Percentiles rank a stretch among this genome's conserved stretches.
Evolutionary conservation across 257 asterid genomes (phyloP).

Genomic region (Capsicum pubescens): DNA sequence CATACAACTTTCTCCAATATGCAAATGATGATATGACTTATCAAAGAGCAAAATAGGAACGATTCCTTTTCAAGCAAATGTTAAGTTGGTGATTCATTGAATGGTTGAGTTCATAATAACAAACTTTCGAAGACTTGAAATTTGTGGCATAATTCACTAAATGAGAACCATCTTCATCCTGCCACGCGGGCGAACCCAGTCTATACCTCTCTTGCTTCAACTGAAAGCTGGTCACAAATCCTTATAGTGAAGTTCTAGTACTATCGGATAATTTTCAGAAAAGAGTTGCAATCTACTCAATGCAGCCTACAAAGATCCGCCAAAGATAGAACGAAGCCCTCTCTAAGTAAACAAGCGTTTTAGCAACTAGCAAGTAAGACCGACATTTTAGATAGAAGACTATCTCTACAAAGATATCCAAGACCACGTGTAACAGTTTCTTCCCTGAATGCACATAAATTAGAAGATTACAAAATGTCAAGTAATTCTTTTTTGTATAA

Average conservation of each 20-base stretch:
- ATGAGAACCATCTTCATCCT: background rate
- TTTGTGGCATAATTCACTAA: background rate
- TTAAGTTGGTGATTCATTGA: background rate
- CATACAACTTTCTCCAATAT: background rate
- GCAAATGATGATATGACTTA: background rate
- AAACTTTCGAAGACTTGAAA: background rate
- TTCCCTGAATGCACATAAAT: background rate
- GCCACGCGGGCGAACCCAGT: background rate
- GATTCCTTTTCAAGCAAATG: background rate
- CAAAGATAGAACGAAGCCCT: background rate
- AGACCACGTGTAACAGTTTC: background rate
- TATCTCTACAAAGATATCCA: background rate
- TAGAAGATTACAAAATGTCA: slow-evolving; percentile 9
- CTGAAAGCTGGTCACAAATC: background rate
- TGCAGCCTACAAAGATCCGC: background rate
- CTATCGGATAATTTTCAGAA: background rate
- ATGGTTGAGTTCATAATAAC: slow-evolving; percentile 18
- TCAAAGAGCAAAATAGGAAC: background rate
- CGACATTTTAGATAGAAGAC: background rate
- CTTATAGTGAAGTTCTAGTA: background rate
- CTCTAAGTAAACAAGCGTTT: background rate
- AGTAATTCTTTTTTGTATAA: background rate
- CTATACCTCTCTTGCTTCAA: background rate
- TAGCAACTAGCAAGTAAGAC: slow-evolving; percentile 3
- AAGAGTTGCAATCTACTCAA: background rate